phyloP scores from a whole-genome alignment of 2,329 filamentous ascomycete species.

The Aspergillus uvarum region DNA sequence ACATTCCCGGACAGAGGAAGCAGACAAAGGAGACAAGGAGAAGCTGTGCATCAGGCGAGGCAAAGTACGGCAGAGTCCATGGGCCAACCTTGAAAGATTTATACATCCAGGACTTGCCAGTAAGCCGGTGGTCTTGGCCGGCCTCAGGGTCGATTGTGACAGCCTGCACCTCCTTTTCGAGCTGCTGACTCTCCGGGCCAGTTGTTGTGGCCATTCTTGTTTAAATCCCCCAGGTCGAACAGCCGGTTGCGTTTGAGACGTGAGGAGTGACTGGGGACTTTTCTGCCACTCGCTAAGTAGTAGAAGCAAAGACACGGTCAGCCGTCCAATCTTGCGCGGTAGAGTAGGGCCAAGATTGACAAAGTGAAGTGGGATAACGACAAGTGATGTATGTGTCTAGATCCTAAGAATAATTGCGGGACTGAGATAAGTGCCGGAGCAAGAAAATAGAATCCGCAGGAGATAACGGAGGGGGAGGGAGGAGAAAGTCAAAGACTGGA shows the following conservation, averaged over 20 bases:
- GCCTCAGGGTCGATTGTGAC: conserved; percentile 26
- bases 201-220: conserved; percentile 12
- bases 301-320: not conserved
- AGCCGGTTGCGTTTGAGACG: not conserved
- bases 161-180: conserved; percentile 19
- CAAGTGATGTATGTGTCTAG: not conserved
- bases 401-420: not conserved
- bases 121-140: conserved; percentile 20
- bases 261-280: not conserved
- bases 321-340: not conserved
- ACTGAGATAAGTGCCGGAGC: not conserved
- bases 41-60: conserved; percentile 70
- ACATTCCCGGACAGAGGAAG: conserved; percentile 73
- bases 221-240: not conserved
- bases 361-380: not conserved
- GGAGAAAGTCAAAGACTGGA: not conserved
- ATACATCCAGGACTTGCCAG: conserved; percentile 63
- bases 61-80: conserved; percentile 64
- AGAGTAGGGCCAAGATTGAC: too few relatives aligned
- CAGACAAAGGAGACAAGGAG: conserved; percentile 69
- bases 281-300: not conserved
- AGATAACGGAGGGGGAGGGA: not conserved
- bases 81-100: conserved; percentile 57
- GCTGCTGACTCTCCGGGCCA: conserved; percentile 9
- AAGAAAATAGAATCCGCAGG: not conserved